phyloP scores from a whole-genome alignment of 1,284 basidiomycete genomes.

The Schizophyllum commune region DNA sequence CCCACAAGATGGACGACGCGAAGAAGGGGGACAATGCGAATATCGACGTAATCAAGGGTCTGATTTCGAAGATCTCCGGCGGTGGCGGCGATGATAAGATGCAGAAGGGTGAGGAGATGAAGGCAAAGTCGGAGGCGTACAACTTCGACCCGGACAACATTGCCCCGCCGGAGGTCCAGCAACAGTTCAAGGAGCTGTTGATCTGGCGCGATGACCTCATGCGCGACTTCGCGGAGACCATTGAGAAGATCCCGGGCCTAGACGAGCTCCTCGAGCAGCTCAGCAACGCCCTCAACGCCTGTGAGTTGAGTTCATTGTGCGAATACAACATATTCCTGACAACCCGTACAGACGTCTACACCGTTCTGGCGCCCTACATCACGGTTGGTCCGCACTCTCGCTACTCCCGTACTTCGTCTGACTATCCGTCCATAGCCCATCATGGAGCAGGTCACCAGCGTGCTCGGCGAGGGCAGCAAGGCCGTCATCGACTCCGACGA shows the following conservation, averaged over 20 bases:
- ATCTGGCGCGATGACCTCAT: slow-evolving; percentile 65
- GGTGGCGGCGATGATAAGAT: slow-evolving; percentile 46
- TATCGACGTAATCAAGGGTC: slow-evolving; percentile 33
- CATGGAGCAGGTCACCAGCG: slow-evolving; percentile 46
- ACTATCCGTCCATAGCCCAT: slow-evolving; percentile 38
- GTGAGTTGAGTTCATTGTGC: slow-evolving; percentile 28
- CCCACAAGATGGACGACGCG: slow-evolving; percentile 55
- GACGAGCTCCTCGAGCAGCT: slow-evolving; percentile 63
- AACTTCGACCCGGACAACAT: slow-evolving; percentile 51
- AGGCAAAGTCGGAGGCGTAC: slow-evolving; percentile 44
- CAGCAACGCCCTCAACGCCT: slow-evolving; percentile 56
- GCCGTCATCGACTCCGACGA: slow-evolving; percentile 66
- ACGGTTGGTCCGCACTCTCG: slow-evolving; percentile 26
- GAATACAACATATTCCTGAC: slow-evolving; percentile 10
- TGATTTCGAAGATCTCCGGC: slow-evolving; percentile 47
- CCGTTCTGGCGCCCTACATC: slow-evolving; percentile 62
- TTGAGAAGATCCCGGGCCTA: slow-evolving; percentile 65
- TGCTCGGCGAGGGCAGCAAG: slow-evolving; percentile 57
- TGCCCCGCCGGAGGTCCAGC: slow-evolving; percentile 65
- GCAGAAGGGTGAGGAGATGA: slow-evolving; percentile 43
- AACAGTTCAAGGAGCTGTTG: slow-evolving; percentile 58
- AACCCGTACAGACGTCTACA: slow-evolving; percentile 47
- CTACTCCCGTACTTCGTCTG: neutral
- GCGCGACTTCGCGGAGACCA: slow-evolving; percentile 39
- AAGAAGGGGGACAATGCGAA: slow-evolving; percentile 28